Evolutionary conservation across 192 early-diverging fungal genomes (phyloP).

Genomic region (Coemansia sp.): DNA sequence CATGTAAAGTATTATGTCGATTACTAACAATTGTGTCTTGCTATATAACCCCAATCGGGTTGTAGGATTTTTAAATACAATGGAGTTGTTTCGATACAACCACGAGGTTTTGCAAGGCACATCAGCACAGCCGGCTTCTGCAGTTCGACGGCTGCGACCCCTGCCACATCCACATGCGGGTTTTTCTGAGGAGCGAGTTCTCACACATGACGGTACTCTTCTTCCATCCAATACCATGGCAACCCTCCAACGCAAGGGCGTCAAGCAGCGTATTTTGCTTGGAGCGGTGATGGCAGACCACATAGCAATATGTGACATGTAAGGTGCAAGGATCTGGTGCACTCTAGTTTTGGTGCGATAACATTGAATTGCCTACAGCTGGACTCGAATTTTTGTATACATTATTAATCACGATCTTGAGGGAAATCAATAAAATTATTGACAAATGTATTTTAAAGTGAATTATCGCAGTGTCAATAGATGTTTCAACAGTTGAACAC

Average conservation of each 20-base stretch:
- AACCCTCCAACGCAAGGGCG: conserved; percentile 23
- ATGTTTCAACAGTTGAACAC: not conserved
- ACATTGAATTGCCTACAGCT: not conserved
- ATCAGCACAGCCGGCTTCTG: conserved; percentile 31
- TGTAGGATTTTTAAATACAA: conserved; percentile 50
- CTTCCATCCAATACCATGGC: conserved; percentile 44
- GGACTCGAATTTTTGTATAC: not conserved
- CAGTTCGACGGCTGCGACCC: conserved; percentile 30
- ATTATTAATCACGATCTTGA: not conserved
- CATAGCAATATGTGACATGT: conserved; percentile 37
- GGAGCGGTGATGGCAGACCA: conserved; percentile 50
- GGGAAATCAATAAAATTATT: not conserved
- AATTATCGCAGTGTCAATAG: not conserved
- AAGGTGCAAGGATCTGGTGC: not conserved
- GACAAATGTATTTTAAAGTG: not conserved
- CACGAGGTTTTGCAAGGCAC: conserved; percentile 41
- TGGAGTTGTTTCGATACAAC: conserved; percentile 51
- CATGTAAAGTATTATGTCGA: not conserved
- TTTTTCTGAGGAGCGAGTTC: conserved; percentile 36
- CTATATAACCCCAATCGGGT: not conserved
- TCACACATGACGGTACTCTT: conserved; percentile 30
- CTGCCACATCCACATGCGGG: conserved; percentile 10
- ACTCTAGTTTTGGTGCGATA: not conserved
- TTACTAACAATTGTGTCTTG: conserved; percentile 1
- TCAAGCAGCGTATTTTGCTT: conserved; percentile 30